Percentiles rank a stretch among this genome's conserved stretches.
Conservation (phyloP, 495 filamentous ascomycete species). For the Cladorrhinum samala region DNA sequence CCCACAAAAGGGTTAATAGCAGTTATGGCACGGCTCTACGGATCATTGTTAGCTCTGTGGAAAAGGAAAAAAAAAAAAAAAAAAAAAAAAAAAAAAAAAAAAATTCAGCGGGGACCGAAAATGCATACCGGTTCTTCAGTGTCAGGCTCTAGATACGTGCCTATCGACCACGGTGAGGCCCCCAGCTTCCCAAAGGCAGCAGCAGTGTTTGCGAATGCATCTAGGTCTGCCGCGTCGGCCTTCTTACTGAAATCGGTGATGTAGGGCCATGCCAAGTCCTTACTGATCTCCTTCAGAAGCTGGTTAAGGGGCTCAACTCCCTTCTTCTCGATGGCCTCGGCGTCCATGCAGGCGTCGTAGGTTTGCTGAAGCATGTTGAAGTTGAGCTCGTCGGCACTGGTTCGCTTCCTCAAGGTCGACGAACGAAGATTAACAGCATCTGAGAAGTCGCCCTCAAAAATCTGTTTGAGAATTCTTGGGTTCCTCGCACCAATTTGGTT, state of each 20-base stretch:
- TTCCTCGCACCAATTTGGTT: conserved; percentile 55
- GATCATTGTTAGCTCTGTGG: too few relatives aligned
- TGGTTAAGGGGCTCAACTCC: conserved; percentile 51
- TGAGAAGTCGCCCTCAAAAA: conserved; percentile 52
- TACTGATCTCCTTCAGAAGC: conserved; percentile 29
- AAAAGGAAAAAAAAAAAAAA: too few relatives aligned
- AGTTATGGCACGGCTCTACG: too few relatives aligned
- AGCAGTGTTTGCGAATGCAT: neutral
- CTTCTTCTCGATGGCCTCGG: conserved; percentile 43
- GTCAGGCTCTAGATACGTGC: too few relatives aligned
- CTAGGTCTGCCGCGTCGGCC: neutral
- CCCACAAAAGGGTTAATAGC: too few relatives aligned
- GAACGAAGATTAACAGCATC: conserved; percentile 11
- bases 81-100: too few relatives aligned
- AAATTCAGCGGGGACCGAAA: too few relatives aligned
- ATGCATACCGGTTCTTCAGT: too few relatives aligned
- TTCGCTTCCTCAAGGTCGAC: neutral
- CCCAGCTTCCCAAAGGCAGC: neutral
- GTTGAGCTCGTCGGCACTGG: conserved; percentile 50
- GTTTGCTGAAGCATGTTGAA: conserved; percentile 59
- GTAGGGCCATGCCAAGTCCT: conserved; percentile 8
- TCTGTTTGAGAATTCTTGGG: conserved; percentile 54
- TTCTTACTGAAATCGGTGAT: neutral
- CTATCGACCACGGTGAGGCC: neutral
- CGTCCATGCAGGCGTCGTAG: conserved; percentile 62